These are phyloP conservation scores for Populus ilicifolia DNA, from an alignment of 345 rosid genomes.

Conservation along the genomic window DNA sequence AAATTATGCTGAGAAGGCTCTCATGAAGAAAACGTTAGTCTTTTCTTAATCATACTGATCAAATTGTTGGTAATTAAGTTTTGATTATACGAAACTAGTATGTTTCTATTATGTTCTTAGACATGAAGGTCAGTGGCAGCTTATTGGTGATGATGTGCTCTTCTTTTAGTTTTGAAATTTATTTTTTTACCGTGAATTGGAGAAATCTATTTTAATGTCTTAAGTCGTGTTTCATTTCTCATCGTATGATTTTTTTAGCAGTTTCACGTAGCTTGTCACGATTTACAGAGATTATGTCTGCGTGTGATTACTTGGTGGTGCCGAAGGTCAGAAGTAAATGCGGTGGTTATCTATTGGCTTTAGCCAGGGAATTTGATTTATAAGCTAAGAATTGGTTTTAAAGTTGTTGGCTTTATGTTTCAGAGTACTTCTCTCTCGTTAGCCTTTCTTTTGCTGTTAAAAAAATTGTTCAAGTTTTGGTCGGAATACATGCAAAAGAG, in stretches of 20 bases:
- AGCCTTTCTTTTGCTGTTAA: background rate
- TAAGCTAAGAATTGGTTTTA: background rate
- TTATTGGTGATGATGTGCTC: background rate
- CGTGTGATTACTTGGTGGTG: no score
- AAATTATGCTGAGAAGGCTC: conserved; percentile 34
- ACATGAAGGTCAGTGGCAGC: no score
- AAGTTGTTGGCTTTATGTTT: background rate
- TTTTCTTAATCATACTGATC: background rate
- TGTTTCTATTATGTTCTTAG: no score
- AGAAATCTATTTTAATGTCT: background rate
- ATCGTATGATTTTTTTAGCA: background rate
- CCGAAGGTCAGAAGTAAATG: background rate
- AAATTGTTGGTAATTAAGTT: background rate
- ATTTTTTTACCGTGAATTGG: background rate
- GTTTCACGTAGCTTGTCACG: no score
- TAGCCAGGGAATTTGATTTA: background rate
- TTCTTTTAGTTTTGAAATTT: background rate
- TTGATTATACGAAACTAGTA: background rate
- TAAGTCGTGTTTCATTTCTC: background rate
- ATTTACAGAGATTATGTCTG: no score
- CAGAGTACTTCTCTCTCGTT: background rate
- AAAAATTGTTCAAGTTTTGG: background rate
- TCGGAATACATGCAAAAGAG: background rate
- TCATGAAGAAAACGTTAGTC: conserved; percentile 34
- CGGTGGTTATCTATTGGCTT: background rate